Evolutionary conservation across 2,329 filamentous ascomycete genomes (phyloP).

Genomic region (Huntiella savannae): DNA sequence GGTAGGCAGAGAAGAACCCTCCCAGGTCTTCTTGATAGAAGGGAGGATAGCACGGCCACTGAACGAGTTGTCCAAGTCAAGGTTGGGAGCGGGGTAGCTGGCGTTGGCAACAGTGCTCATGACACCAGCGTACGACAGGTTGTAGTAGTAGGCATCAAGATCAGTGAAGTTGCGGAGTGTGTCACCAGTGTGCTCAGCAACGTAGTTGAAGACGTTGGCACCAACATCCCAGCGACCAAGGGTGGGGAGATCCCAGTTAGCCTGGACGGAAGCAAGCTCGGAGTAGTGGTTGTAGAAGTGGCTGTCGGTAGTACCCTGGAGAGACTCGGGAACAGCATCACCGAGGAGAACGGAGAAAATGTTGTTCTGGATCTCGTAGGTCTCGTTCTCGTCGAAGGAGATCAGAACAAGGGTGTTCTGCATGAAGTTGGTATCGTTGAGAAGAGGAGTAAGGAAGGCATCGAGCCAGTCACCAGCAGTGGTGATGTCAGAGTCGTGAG

Average conservation of each 20-base stretch:
- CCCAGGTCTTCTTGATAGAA: constrained; percentile 22
- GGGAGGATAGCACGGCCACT: constrained; percentile 20
- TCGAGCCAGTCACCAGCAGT: constrained; percentile 50
- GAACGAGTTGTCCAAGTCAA: constrained; percentile 18
- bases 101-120: constrained; percentile 22
- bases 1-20: constrained; percentile 19
- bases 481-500: constrained; percentile 54
- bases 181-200: constrained; percentile 43
- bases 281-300: constrained; percentile 60
- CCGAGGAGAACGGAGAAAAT: constrained; percentile 56
- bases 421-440: constrained; percentile 53
- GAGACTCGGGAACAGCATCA: constrained; percentile 46
- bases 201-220: constrained; percentile 47
- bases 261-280: constrained; percentile 43
- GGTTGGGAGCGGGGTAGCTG: constrained; percentile 23
- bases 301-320: constrained; percentile 47
- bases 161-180: constrained; percentile 21
- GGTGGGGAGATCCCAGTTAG: constrained; percentile 51
- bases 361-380: constrained; percentile 46
- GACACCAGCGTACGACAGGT: constrained; percentile 33
- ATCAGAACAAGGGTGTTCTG: constrained; percentile 55
- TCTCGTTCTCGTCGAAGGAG: constrained; percentile 64
- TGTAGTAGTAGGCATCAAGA: constrained; percentile 28
- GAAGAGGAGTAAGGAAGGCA: constrained; percentile 49
- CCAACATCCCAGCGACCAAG: constrained; percentile 55